phyloP scores from a whole-genome alignment of 2,329 filamentous ascomycete species.

The Tolypocladium capitatum region DNA sequence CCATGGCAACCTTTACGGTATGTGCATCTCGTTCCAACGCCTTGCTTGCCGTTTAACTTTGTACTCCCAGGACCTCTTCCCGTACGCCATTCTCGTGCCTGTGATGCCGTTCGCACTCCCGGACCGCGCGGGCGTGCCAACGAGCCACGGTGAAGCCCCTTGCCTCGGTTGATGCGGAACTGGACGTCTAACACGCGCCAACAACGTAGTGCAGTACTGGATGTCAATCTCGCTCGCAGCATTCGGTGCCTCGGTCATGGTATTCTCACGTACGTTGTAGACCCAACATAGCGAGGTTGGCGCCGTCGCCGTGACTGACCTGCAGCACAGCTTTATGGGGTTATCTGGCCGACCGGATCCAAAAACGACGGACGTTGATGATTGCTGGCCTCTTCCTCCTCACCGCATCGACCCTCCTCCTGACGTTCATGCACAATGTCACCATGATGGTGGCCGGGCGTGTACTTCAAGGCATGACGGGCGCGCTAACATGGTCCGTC shows the following conservation, averaged over 20 bases:
- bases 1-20: constrained; percentile 22
- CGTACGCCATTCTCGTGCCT: constrained; percentile 21
- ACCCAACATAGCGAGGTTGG: not conserved
- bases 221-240: constrained; percentile 21
- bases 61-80: constrained; percentile 18
- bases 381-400: constrained; percentile 18
- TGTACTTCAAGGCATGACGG: constrained; percentile 19
- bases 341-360: constrained; percentile 20
- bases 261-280: constrained; percentile 15
- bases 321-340: constrained; percentile 19
- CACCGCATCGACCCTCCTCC: constrained; percentile 15
- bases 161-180: not conserved
- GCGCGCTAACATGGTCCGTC: constrained; percentile 22
- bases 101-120: constrained; percentile 18
- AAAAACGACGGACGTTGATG: constrained; percentile 19
- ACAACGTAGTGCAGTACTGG: constrained; percentile 17
- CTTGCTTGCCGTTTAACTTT: not conserved
- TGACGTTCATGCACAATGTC: constrained; percentile 17
- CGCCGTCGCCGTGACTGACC: not conserved
- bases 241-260: constrained; percentile 17
- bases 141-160: constrained; percentile 7
- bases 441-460: constrained; percentile 19
- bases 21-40: not conserved
- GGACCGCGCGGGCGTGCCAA: constrained; percentile 11
- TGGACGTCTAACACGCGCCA: not conserved